Evolutionary conservation across 2,329 filamentous ascomycete genomes (phyloP), one percentile per base, ranked within the genome.

Genomic region (Cytospora chrysosperma): DNA sequence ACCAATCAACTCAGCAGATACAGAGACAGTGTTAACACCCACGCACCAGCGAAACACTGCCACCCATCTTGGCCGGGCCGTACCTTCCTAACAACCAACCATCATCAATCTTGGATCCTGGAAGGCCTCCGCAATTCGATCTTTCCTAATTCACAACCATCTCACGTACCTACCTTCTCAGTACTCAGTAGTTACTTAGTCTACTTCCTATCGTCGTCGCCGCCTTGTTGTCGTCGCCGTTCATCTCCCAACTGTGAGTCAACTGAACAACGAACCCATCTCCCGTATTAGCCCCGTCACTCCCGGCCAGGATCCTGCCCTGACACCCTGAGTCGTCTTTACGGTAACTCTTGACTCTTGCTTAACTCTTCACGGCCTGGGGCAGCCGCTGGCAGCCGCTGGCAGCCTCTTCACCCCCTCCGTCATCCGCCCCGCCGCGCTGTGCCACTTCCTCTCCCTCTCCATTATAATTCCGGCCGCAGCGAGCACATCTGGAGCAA

Each of bases 381-480:
- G n/a, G n/a, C n/a, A n/a, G n/a, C n/a, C n/a, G n/a, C n/a, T n/a
- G n/a, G n/a, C n/a, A n/a, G n/a, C 19, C 49, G 30, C 54, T 57
- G 37, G 59, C 56, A 34, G 61, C 61, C 55, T 63, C 49, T 54
- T 43, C 56, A 37, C 55, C 52, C 50, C 28, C 61, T 59, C 63
- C 61, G 64, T 65, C 64, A 63, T 63, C 27, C 64, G 54, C 64
- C 64, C 57, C 61, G 64, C 64, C 50, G 37, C 49, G 34, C 49
- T 28, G 26, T 55, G 57, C 61, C 59, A 55, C 59, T 34, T 32
- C 43, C 10, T 34, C 47, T 53, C 56, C 27, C 55, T 40, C 52
- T 58, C 64, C 57, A 60, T 49, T 57, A 57, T 55, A 43, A 58
- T 34, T 61, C 61, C 53, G 56, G 17, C 40, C 19, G 49, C 50